Evolutionary conservation across 306 rosid species (phyloP), one percentile per base, ranked within the genome.

Genomic region (Vicia sativa): DNA sequence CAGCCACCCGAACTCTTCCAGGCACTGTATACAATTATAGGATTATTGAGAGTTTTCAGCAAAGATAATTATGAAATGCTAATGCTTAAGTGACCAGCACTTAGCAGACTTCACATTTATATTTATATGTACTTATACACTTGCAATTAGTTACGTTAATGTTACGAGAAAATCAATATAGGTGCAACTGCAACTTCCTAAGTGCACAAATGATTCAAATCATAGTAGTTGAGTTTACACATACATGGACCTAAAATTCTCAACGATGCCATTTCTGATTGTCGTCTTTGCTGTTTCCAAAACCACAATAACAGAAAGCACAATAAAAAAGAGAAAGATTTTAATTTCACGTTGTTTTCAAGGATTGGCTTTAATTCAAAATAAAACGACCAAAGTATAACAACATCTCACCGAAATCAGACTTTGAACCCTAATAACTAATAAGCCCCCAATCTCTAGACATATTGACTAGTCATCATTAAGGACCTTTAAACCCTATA

Each of bases 1-100:
- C 95, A 25, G 96, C 92, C 77, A 92, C 98, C 72, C 98, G 91
- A 71, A 92, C 98, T 86, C 98, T 81, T 71, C 93, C 98, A 31
- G 88, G 93, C 14, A 92, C 98, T 90, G 57, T 65, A 67, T 77
- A 70, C 3, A 63, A 61, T 31, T 31, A 79, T 53, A 60, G 15
- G 23, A 53, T 19, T 60, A 61, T 38, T 38, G 49, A 61, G 67
- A 18, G 11, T 59, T 59, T 59, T 59, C 14, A 14, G 1, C 65
- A 5, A 11, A 39, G 34, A 38, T 19, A 61, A 5, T 38, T 11
- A 23, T 61, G 35, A 11, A 19, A 38, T 19, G 67, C 49, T 35
- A 16, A 60, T 18, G 65, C 46, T 10, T 16, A 35, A 60, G 29
- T 37, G 46, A 11, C 29, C 8, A 16, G 46, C 65, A 35, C 26